Percentiles rank a stretch among this genome's conserved stretches.
Evolutionary conservation across 768 basidiomycete genomes (phyloP).

Genomic region (Termitomyces sp.): DNA sequence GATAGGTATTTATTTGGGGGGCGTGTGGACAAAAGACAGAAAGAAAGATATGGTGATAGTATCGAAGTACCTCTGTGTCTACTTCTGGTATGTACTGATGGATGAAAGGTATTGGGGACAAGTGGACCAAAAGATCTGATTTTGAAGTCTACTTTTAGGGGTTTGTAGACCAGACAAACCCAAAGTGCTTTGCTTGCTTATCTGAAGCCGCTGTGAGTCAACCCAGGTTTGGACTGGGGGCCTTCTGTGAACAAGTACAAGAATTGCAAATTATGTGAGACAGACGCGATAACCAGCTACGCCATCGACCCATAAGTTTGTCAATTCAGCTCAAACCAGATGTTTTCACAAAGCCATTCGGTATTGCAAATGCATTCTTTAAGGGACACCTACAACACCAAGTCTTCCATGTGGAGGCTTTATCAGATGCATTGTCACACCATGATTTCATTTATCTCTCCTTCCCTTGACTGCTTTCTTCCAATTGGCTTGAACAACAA

Average conservation of each 20-base stretch:
- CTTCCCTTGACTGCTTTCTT: neutral
- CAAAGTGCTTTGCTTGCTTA: no score
- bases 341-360: neutral
- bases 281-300: constrained; percentile 85
- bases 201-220: constrained; percentile 5
- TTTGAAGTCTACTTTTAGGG: no score
- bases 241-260: constrained; percentile 39
- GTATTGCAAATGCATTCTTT: neutral
- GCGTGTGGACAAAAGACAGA: no score
- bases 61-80: no score
- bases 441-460: neutral
- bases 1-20: no score
- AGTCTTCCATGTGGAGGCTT: neutral
- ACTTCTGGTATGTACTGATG: no score
- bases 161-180: no score
- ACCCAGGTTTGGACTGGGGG: constrained; percentile 34
- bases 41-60: no score
- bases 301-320: constrained; percentile 43
- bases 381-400: neutral
- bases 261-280: constrained; percentile 44
- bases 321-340: no score
- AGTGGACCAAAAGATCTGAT: no score
- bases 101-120: no score
- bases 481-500: neutral
- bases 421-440: neutral